Base-by-base conservation (phyloP, 75 land plant species). In the Isoetes taiwanensis region DNA sequence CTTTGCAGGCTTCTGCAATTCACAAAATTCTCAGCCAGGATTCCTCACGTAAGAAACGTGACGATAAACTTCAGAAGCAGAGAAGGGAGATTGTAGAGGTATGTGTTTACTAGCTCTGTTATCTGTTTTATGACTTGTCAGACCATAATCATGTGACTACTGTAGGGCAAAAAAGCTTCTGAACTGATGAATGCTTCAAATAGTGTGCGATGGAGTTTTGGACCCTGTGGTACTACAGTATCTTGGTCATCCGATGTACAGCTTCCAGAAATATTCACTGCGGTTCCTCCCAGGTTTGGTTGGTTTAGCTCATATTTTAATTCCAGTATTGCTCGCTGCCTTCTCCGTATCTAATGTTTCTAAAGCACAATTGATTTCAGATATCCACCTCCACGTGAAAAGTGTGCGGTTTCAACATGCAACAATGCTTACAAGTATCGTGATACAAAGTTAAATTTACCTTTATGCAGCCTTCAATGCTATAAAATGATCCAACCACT, bases 321-420 rank as follows among this genome's bases (percentile, higher is more conserved):
- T n/a, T n/a, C n/a, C n/a, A n/a, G n/a, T n/a, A n/a, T n/a, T n/a
- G n/a, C n/a, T n/a, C n/a, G n/a, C 39, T 46, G n/a, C n/a, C n/a
- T n/a, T n/a, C n/a, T n/a, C n/a, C n/a, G n/a, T n/a, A n/a, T n/a
- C n/a, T n/a, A n/a, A n/a, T n/a, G n/a, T n/a, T n/a, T n/a, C n/a
- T n/a, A n/a, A n/a, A n/a, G n/a, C n/a, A n/a, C n/a, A n/a, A 21
- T n/a, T 41, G 30, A 11, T 24, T 78, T 57, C 70, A 94, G 99
- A 52, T 90, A 94, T 70, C 99, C 99, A 20, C 99, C 86, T n/a
- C 79, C 78, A 14, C 79, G 99, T 12, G 99, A 94, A 63, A 94
- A 76, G 52, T 94, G 99, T 82, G 96, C 91, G n/a, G 96, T 80
- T 14, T 89, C 97, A 3, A 72, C 76, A n/a, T 94, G 99, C 52